Evolutionary conservation across 139 green algal genomes (phyloP), one percentile per base, ranked within the genome.

Genomic region (Chloropicon primus): DNA sequence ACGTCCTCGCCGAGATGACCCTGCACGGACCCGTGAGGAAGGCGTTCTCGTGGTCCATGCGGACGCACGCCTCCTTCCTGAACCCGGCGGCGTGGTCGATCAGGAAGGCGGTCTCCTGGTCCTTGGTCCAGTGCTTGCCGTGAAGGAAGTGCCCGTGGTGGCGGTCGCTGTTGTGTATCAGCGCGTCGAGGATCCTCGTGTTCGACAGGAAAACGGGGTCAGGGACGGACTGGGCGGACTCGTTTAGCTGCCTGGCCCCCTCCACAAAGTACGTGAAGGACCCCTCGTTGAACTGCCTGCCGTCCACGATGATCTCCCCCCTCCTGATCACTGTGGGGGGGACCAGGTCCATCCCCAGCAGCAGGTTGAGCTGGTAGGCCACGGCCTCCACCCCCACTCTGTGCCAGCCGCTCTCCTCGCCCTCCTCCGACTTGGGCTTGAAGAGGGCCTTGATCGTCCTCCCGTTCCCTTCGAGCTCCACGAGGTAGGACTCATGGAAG

Each of bases 31-130:
- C 88, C 24, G 90, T 94, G 53, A 86, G 75, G 75, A 94, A 94
- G 0, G 89, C 88, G 80, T 94, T 94, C 28, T 94, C 87, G 53
- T 94, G 90, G 72, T 84, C 72, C 74, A 90, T 78, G 17, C n/a
- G 29, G 25, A 89, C 84, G 27, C 80, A 72, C 0, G 85, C 82
- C 22, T 84, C 85, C 5, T 76, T 71, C 26, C 90, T 79, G 76
- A 94, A 94, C 24, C 87, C 86, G 1, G 91, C 91, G 0, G 91
- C 91, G 28, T 96, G 91, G 87, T 96, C 91, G 26, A 96, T 96
- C 17, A 96, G 84, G 25, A 94, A 72, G 0, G 91, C 86, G 23
- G 53, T 25, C 76, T 86, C 21, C 27, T 27, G 24, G 23, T 27
- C 71, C 23, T 21, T 21, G n/a, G 74, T 80, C 91, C 91, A 96